Conservation (phyloP, 139 green algal genomes). For the Coccomyxa sp. region DNA sequence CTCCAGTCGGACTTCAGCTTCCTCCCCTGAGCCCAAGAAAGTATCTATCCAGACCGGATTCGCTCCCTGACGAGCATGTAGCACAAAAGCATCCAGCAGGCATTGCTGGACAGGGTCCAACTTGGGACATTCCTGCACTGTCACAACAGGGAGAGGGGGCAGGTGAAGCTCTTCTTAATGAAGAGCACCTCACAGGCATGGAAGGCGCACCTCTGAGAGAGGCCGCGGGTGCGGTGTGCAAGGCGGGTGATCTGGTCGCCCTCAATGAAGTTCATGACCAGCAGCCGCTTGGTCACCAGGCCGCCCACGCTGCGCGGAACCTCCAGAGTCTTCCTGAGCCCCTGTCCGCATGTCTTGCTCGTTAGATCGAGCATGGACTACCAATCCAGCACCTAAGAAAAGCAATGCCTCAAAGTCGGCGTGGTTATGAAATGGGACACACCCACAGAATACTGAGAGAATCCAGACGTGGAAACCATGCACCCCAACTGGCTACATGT, state of each 20-base stretch:
- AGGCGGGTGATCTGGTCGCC: conserved; percentile 42
- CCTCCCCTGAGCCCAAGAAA: too few species aligned
- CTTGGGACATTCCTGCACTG: too few species aligned
- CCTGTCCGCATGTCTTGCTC: conserved; percentile 61
- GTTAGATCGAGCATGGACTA: conserved; percentile 52
- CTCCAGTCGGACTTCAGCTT: too few species aligned
- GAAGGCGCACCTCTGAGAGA: not conserved
- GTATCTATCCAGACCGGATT: too few species aligned
- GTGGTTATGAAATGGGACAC: conserved; percentile 63
- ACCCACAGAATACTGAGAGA: conserved; percentile 47
- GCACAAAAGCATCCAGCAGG: too few species aligned
- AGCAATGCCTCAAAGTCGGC: conserved; percentile 62
- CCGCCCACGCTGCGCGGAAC: conserved; percentile 70
- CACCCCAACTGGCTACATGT: conserved; percentile 69
- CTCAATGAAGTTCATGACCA: conserved; percentile 93
- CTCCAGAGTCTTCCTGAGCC: conserved; percentile 42
- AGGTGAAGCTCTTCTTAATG: too few species aligned
- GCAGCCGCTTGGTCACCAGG: conserved; percentile 66
- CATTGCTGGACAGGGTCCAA: not conserved
- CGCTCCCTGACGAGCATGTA: too few species aligned
- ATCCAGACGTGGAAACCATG: conserved; percentile 51
- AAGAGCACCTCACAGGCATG: too few species aligned
- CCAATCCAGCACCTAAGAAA: conserved; percentile 55
- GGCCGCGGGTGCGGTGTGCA: not conserved
- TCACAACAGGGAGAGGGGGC: too few species aligned